Evolutionary conservation across 768 basidiomycete genomes (phyloP), one percentile per base, ranked within the genome.

Genomic region (Pleurotus citrinopileatus): DNA sequence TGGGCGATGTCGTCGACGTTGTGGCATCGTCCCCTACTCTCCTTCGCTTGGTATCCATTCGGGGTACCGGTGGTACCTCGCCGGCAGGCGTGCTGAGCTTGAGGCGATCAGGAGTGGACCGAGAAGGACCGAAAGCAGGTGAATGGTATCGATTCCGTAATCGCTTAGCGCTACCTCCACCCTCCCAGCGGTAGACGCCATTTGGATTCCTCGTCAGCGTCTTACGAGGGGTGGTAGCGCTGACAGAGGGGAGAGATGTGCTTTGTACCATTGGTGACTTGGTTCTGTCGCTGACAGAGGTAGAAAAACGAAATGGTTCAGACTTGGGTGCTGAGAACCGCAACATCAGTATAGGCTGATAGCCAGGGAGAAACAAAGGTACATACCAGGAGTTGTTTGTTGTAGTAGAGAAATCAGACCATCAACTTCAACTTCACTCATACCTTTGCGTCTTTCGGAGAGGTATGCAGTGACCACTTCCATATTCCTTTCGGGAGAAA

Each of bases 201-300:
- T 91, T 92, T 0, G 89, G 89, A 61, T 92, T 92, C 63, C 72
- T 81, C 19, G 76, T 64, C 5, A 91, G 70, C 8, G 77, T 83
- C 62, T 78, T 83, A 15, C 76, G 76, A 4, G 82, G 73, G 13
- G 76, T 63, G 17, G 73, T 59, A 1, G 70, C 65, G n/a, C 61
- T 55, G 45, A 60, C 55, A 34, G 71, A 67, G 9, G 69, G 64
- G 38, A 70, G 63, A n/a, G 59, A 48, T 13, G 65, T 63, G 17
- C 37, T 56, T 23, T 52, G 22, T 26, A 57, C 27, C 20, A 53
- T 54, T 8, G 59, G 58, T 20, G 61, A 57, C 13, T 56, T 52
- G 53, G 65, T 52, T 42, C 59, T 59, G 25, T 73, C 71, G 9
- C 70, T 63, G 12, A 67, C 68, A n/a, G 71, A 69, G 36, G 73